Conservation (phyloP, 345 rosid species). For the Lumnitzera racemosa region DNA sequence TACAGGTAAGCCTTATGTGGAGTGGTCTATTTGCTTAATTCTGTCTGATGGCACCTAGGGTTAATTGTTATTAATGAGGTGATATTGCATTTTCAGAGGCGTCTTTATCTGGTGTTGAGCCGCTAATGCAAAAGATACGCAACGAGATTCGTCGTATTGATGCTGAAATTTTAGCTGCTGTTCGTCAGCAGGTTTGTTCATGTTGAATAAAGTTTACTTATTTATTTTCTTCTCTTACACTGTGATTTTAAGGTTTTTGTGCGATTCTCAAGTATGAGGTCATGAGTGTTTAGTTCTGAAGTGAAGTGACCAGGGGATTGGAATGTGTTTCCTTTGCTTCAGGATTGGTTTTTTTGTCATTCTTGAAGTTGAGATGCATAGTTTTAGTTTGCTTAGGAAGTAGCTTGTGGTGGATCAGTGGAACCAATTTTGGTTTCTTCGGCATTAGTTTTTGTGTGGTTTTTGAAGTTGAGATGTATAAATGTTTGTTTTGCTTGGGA, state of each 20-base stretch:
- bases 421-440: too few relatives aligned
- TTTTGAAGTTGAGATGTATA: too few relatives aligned
- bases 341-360: background rate
- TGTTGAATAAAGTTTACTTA: slow-evolving; percentile 13
- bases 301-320: too few relatives aligned
- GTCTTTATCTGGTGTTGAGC: slow-evolving; percentile 94
- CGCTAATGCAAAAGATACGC: slow-evolving; percentile 93
- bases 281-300: too few relatives aligned
- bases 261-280: too few relatives aligned
- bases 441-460: too few relatives aligned
- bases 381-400: too few relatives aligned
- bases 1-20: slow-evolving; percentile 40
- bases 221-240: background rate
- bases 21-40: background rate
- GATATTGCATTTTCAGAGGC: slow-evolving; percentile 52
- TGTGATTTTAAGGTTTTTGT: too few relatives aligned
- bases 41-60: background rate
- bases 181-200: slow-evolving; percentile 74
- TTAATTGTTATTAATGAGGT: background rate
- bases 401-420: too few relatives aligned
- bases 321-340: background rate
- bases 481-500: too few relatives aligned
- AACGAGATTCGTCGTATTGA: slow-evolving; percentile 93
- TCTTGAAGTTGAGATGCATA: too few relatives aligned
- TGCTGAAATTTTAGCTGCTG: slow-evolving; percentile 84